phyloP scores from a whole-genome alignment of 1,139 yeast genomes.

The Yamadazyma diddensiae region DNA sequence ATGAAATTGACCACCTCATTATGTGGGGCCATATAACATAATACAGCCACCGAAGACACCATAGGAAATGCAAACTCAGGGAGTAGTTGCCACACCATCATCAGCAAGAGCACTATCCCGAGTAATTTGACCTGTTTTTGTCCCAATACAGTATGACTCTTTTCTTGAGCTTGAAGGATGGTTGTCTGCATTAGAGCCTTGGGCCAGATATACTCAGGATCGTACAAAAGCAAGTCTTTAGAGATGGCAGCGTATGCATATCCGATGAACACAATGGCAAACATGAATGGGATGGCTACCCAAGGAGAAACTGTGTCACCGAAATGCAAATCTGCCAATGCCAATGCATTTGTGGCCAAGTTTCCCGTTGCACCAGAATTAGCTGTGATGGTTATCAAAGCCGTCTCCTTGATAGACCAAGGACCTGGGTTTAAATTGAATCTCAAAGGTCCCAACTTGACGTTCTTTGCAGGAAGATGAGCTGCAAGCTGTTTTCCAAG shows the following conservation, averaged over 20 bases:
- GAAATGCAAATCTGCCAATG: conserved; percentile 41
- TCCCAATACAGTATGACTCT: conserved; percentile 14
- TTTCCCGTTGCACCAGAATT: conserved; percentile 48
- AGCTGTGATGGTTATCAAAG: conserved; percentile 43
- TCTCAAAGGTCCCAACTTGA: conserved; percentile 4
- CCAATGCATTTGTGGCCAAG: conserved; percentile 38
- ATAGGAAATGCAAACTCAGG: conserved; percentile 44
- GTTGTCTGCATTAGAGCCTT: conserved; percentile 48
- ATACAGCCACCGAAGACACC: conserved; percentile 34
- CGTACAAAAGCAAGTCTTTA: conserved; percentile 37
- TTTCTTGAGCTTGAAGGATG: conserved; percentile 32
- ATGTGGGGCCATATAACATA: conserved; percentile 44
- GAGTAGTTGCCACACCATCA: conserved; percentile 40
- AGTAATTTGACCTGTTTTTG: conserved; percentile 33
- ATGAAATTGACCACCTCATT: conserved; percentile 34
- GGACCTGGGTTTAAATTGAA: conserved; percentile 30
- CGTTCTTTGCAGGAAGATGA: conserved; percentile 4
- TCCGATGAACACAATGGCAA: conserved; percentile 46
- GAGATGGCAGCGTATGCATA: conserved; percentile 48
- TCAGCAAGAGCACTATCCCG: conserved; percentile 23
- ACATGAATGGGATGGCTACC: conserved; percentile 39
- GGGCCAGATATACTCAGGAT: conserved; percentile 45
- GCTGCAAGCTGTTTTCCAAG: conserved; percentile 39
- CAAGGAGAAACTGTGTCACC: conserved; percentile 26
- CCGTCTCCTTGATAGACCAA: conserved; percentile 46